Base-by-base conservation (phyloP, 345 rosid genomes). In the Camelina hispida region DNA sequence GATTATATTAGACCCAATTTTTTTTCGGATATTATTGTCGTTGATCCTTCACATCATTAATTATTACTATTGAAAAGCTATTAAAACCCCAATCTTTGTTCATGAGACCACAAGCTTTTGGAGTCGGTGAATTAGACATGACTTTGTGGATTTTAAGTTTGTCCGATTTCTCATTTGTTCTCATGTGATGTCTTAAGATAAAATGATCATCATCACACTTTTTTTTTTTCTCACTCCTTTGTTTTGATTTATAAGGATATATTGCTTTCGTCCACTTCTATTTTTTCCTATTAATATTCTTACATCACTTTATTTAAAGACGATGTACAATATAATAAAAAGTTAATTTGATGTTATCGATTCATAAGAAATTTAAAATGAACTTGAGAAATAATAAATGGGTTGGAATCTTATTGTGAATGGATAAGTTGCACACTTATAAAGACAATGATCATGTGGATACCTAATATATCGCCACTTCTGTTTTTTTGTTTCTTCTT, bases 101-200 rank as follows among this genome's bases (percentile, higher is more conserved):
- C 54, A 17, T 28, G 79, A 75, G 69, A 62, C 69, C 69, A 68
- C 74, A 76, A n/a, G 65, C 56, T 77, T 65, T 50, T 57, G 20
- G 68, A 77, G 38, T 28, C 57, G 62, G 62, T 71, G 81, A 78
- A 72, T 69, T 50, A 59, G 77, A 78, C 73, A 72, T 72, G 77
- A 72, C 77, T 66, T 72, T 2, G 77, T 78, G 81, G 81, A 51
- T 72, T 78, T 55, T 72, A 72, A 58, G 67, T 38, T 71, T 65
- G 81, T 71, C 81, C 72, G 72, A 58, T 58, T 72, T 72, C 64
- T 23, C 73, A 57, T 57, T 71, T 71, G 53, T 56, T 48, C 72
- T 57, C 77, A 78, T 78, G 77, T 78, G 73, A 64, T 71, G 37
- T 64, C 72, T 71, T 71, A 43, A 58, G 68, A 78, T 71, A 32